Evolutionary conservation across 78 protist genomes (phyloP).

Genomic region (Isochrysis galbana): DNA sequence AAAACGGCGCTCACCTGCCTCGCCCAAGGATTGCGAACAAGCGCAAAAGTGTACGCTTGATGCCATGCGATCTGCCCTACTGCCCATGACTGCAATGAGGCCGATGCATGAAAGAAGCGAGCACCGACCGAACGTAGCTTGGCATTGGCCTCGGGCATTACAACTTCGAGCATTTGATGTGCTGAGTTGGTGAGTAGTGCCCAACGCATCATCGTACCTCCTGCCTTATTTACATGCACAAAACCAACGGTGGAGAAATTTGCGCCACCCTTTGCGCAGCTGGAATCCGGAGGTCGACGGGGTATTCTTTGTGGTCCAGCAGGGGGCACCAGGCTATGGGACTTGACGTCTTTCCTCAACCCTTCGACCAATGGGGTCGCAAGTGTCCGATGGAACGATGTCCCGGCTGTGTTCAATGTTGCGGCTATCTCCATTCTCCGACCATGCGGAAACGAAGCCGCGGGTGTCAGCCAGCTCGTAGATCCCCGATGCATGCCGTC

Average conservation of each 20-base stretch:
- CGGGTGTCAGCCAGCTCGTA: neutral
- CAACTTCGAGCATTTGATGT: neutral
- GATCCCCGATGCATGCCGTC: neutral
- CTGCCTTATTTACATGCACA: constrained; percentile 5
- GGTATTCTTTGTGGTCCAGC: too few species aligned
- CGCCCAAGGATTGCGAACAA: constrained; percentile 17
- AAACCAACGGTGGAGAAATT: neutral
- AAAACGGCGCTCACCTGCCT: too few species aligned
- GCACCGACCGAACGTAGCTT: neutral
- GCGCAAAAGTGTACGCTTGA: neutral
- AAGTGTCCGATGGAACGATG: too few species aligned
- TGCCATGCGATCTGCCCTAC: neutral
- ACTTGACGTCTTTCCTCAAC: too few species aligned
- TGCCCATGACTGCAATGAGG: neutral
- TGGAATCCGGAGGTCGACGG: neutral
- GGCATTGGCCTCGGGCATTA: neutral
- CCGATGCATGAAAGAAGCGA: constrained; percentile 21
- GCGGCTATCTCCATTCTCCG: too few species aligned
- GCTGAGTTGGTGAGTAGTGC: neutral
- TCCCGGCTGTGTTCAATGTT: too few species aligned
- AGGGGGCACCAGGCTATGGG: too few species aligned
- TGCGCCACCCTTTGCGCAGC: neutral
- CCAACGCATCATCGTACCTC: neutral
- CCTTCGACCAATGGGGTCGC: too few species aligned
- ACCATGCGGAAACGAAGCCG: neutral